These are phyloP conservation scores for Lolium multiflorum DNA, from an alignment of 176 grass and related monocot genomes.

Conservation along the genomic window DNA sequence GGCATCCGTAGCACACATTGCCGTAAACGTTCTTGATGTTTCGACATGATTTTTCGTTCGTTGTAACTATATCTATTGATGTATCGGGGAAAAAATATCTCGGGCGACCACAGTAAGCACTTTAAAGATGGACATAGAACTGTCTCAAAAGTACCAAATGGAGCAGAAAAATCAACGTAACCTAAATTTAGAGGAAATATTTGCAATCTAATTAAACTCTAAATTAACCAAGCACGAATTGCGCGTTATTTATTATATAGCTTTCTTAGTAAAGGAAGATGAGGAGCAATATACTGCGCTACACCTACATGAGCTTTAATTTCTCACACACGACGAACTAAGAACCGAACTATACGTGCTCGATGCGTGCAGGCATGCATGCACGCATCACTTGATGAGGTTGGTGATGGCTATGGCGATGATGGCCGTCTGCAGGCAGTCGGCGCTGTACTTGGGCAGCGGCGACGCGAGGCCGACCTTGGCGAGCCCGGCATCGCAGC, in stretches of 20 bases:
- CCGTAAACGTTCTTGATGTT: too few species aligned
- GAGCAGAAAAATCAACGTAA: too few species aligned
- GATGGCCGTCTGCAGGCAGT: slow-evolving; percentile 41
- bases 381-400: slow-evolving; percentile 41
- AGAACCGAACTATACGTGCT: not conserved
- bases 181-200: too few species aligned
- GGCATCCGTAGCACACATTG: too few species aligned
- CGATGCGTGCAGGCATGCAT: not conserved
- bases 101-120: too few species aligned
- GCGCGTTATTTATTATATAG: not conserved
- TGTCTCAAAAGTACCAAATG: too few species aligned
- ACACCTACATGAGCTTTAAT: not conserved
- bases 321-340: not conserved
- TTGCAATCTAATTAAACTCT: not conserved
- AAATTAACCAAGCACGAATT: not conserved
- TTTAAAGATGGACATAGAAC: too few species aligned
- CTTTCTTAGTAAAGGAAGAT: not conserved
- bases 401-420: slow-evolving; percentile 44
- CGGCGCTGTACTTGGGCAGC: slow-evolving; percentile 36
- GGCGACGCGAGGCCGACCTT: slow-evolving; percentile 12
- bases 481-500: slow-evolving; percentile 40
- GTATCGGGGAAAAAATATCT: too few species aligned
- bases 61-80: too few species aligned
- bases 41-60: too few species aligned
- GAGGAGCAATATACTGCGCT: not conserved